Evolutionary conservation across 805 yeast species (phyloP), one percentile per base, ranked within the genome.

Genomic region (Osmozyma mogii): DNA sequence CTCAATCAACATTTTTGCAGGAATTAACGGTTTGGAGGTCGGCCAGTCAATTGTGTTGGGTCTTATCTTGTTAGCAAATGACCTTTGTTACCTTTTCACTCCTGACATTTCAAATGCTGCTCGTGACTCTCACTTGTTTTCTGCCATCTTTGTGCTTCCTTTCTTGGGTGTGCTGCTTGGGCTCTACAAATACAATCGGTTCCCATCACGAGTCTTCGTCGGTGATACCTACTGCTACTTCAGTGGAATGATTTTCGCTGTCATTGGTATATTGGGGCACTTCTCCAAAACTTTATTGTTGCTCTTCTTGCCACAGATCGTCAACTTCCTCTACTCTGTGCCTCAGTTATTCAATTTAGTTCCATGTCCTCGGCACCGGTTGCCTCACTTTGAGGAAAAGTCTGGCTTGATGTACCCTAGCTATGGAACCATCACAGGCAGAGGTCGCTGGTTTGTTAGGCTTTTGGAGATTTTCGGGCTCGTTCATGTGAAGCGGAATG

Each of bases 161-260:
- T 80, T 89, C 48, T 48, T 89, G 23, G 96, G 96, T 1, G 92
- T 84, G 6, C 74, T 94, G 0, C 37, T 78, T 1, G 94, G 83
- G 0, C 58, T 92, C 32, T 70, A 83, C 43, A 74, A 72, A 43
- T 79, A 67, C 62, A 92, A 92, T 52, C 82, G 88, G 80, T 92
- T 68, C 62, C 98, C 98, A 1, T 85, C 98, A 0, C 60, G 60
- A 33, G 97, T 85, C 1, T 92, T 92, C 58, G 99, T 92, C 6
- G 99, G 99, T 17, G 99, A 92, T 52, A 89, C 98, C 1, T 92
- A 82, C 63, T 92, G 99, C 58, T 92, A 92, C 57, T 88, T 92
- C 55, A 85, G 95, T 15, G 99, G 99, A 3, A 92, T 92, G 98
- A 95, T 92, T 1, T 87, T 92, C 56, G 98, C 97, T 0, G 92